Base-by-base conservation (phyloP, 257 asterid species). In the Solanum stenotomum region DNA sequence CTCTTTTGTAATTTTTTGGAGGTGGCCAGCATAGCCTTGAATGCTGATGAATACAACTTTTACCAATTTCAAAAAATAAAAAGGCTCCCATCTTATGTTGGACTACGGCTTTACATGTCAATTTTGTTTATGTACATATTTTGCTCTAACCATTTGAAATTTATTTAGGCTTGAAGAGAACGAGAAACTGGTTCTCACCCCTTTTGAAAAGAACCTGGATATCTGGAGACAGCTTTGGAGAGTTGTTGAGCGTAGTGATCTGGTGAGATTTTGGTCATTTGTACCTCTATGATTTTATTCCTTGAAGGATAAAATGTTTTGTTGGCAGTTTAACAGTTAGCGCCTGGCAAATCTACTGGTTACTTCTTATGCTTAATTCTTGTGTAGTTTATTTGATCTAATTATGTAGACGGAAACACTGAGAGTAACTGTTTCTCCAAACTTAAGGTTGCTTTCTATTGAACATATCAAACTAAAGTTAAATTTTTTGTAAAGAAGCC, bases 191-290 rank as follows among this genome's bases (percentile, higher is more conserved):
- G 98, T 97, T 87, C 94, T 97, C 85, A 97, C 99, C 42, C 99
- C 99, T 88, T 97, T 97, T 92, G 99, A 97, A 93, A 97, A 97
- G 93, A 97, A 97, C 89, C 92, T 97, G 65, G 99, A 96, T 93
- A 97, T 97, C 87, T 97, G 99, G 99, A 94, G 99, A 90, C 99
- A 97, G 89, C 99, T 97, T 88, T 97, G 99, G 99, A 96, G 99
- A 93, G 99, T 97, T 90, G 98, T 97, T 86, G 99, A 97, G 90
- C 98, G 99, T 67, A 94, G 99, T 92, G 99, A 97, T 91, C 92
- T 97, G 99, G 99, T 97, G 91, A 93, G 95, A 56, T 87, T 8
- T 33, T 74, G 76, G 88, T 37, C 27, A 59, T 86, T 74, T 44
- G 6, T 27, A 13, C 71, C 52, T 31, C 75, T 70, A 15, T 22